These are phyloP conservation scores for Huntiella bhutanensis DNA, from an alignment of 2,329 filamentous ascomycete genomes.

Conservation along the genomic window DNA sequence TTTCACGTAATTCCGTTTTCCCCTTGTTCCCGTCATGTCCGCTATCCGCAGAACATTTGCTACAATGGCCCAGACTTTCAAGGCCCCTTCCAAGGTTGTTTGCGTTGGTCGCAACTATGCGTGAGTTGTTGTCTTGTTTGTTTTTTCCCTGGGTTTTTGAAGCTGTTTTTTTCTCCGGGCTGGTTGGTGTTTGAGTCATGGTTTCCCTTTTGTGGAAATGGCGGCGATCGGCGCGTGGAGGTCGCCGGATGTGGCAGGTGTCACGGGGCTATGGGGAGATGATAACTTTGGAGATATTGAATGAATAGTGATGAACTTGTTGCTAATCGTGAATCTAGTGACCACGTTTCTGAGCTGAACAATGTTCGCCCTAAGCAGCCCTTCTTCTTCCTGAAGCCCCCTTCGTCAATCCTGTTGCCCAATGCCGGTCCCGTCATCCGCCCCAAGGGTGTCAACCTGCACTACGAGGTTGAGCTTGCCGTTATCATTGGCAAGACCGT, in stretches of 20 bases:
- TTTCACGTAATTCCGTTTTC: too few species aligned
- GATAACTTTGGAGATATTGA: background rate
- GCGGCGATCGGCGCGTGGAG: too few species aligned
- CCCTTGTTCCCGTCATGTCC: conserved; percentile 16
- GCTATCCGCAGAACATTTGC: conserved; percentile 21
- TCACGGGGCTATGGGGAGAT: too few species aligned
- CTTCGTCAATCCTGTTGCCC: conserved; percentile 67
- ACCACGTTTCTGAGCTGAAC: conserved; percentile 85
- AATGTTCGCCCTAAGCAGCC: conserved; percentile 78
- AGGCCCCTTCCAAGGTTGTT: conserved; percentile 54
- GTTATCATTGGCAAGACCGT: conserved; percentile 71
- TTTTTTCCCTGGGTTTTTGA: conserved; percentile 6
- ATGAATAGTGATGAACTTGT: background rate
- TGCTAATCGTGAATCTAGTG: conserved; percentile 29
- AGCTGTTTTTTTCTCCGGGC: too few species aligned
- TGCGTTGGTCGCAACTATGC: conserved; percentile 96
- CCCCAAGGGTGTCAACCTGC: conserved; percentile 65
- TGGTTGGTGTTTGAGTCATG: too few species aligned
- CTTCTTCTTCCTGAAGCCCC: conserved; percentile 97
- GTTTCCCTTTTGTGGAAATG: too few species aligned
- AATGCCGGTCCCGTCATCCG: conserved; percentile 61
- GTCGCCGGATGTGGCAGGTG: too few species aligned
- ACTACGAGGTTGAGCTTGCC: conserved; percentile 90
- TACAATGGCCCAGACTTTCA: conserved; percentile 26
- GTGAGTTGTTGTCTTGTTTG: conserved; percentile 29